Conservation (phyloP, 2,329 filamentous ascomycete species). For the Exophiala aquamarina region DNA sequence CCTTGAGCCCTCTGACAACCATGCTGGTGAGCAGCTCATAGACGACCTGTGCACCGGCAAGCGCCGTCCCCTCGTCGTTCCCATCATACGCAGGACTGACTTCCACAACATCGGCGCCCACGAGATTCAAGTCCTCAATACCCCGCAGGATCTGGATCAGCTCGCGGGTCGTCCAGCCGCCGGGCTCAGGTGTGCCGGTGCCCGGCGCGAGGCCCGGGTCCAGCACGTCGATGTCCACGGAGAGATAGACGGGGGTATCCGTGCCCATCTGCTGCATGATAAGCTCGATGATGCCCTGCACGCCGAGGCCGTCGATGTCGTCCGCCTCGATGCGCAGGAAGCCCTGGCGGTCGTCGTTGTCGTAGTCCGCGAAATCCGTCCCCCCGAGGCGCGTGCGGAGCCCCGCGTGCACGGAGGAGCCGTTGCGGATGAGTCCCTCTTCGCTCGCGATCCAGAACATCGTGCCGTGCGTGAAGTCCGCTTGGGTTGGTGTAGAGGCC, state of each 20-base stretch:
- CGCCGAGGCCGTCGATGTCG: constrained; percentile 82
- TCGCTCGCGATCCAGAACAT: constrained; percentile 89
- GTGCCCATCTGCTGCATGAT: constrained; percentile 73
- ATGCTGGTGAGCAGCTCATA: constrained; percentile 76
- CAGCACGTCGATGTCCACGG: constrained; percentile 77
- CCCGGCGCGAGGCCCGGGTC: constrained; percentile 71
- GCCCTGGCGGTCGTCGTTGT: constrained; percentile 72
- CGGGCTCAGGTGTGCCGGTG: constrained; percentile 85
- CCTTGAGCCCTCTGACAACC: constrained; percentile 44
- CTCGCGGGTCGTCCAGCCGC: constrained; percentile 88
- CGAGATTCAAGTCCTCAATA: constrained; percentile 78
- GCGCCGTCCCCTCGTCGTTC: constrained; percentile 73
- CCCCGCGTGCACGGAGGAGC: constrained; percentile 76
- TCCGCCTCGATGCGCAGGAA: constrained; percentile 80
- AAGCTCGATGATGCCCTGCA: constrained; percentile 64
- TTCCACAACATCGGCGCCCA: constrained; percentile 89
- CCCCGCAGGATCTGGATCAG: constrained; percentile 80
- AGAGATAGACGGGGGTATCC: constrained; percentile 76
- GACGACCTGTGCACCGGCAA: constrained; percentile 79
- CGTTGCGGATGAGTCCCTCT: constrained; percentile 75
- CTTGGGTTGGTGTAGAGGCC: constrained; percentile 57
- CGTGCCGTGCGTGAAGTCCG: constrained; percentile 80
- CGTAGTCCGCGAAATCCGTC: constrained; percentile 65
- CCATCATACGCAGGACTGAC: constrained; percentile 84
- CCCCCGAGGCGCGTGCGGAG: constrained; percentile 74